Evolutionary conservation across 1,284 basidiomycete species (phyloP).

Genomic region (Coniferiporia sulphurascens): DNA sequence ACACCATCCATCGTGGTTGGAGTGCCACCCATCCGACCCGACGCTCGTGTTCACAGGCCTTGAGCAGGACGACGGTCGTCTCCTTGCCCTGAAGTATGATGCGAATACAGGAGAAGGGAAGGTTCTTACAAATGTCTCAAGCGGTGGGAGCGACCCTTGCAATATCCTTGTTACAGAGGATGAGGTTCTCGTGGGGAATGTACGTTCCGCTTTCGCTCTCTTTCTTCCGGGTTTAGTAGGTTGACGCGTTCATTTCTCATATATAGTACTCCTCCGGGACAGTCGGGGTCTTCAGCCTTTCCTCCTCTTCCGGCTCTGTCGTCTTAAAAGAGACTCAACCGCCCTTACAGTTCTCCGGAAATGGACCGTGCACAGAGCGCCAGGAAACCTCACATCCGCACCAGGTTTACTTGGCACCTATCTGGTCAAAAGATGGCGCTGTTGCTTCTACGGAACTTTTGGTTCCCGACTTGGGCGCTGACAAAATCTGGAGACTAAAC

Average conservation of each 20-base stretch:
- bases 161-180: conserved; percentile 44
- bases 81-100: conserved; percentile 50
- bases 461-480: conserved; percentile 67
- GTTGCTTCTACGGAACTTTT: conserved; percentile 47
- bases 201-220: conserved; percentile 31
- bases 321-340: conserved; percentile 14
- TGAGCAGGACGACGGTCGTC: conserved; percentile 56
- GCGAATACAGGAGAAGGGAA: conserved; percentile 37
- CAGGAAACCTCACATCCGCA: conserved; percentile 68
- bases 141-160: conserved; percentile 60
- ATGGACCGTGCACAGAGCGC: conserved; percentile 55
- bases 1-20: conserved; percentile 66
- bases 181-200: conserved; percentile 61
- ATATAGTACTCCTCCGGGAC: conserved; percentile 14
- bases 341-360: conserved; percentile 39
- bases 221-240: not conserved
- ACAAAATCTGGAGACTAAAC: conserved; percentile 54
- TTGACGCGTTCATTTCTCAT: not conserved
- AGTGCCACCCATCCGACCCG: conserved; percentile 48
- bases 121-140: conserved; percentile 41
- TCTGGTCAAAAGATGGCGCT: conserved; percentile 24
- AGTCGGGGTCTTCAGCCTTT: conserved; percentile 4
- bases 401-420: conserved; percentile 40
- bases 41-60: conserved; percentile 48
- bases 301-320: not conserved